These are phyloP conservation scores for Kwoniella bestiolae DNA, from an alignment of 768 basidiomycete species.

Conservation along the genomic window DNA sequence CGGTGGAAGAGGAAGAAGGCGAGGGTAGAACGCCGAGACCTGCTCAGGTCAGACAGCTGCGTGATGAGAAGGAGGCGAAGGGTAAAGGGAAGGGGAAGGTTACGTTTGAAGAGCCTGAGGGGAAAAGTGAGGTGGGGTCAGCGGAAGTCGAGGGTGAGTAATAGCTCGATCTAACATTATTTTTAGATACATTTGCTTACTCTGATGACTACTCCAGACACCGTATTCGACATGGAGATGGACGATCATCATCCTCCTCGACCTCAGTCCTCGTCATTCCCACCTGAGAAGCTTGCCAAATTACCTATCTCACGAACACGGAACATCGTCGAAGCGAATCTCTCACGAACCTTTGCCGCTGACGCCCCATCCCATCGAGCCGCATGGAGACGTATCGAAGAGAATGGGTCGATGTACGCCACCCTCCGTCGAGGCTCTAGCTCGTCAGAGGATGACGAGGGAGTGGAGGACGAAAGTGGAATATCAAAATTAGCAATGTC, in stretches of 20 bases:
- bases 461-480: conserved; percentile 20
- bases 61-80: conserved; percentile 21
- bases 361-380: conserved; percentile 54
- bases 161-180: neutral
- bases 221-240: conserved; percentile 57
- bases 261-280: neutral
- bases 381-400: conserved; percentile 44
- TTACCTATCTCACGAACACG: conserved; percentile 26
- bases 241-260: conserved; percentile 35
- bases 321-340: conserved; percentile 49
- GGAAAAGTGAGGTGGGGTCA: conserved; percentile 10
- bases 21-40: conserved; percentile 38
- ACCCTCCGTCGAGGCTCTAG: conserved; percentile 25
- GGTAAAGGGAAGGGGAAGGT: conserved; percentile 45
- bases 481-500: conserved; percentile 48
- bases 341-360: conserved; percentile 52
- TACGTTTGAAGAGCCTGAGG: conserved; percentile 51
- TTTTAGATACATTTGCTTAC: neutral
- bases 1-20: conserved; percentile 25
- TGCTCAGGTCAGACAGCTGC: conserved; percentile 26
- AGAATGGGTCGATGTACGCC: conserved; percentile 33
- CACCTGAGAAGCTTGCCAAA: neutral
- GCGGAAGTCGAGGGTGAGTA: conserved; percentile 42
- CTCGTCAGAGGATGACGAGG: conserved; percentile 21
- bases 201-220: conserved; percentile 32